A percentile compares a stretch with the other conserved stretches of the same genome.
Conservation (phyloP, 75 land plant genomes). For the Pinus taeda region DNA sequence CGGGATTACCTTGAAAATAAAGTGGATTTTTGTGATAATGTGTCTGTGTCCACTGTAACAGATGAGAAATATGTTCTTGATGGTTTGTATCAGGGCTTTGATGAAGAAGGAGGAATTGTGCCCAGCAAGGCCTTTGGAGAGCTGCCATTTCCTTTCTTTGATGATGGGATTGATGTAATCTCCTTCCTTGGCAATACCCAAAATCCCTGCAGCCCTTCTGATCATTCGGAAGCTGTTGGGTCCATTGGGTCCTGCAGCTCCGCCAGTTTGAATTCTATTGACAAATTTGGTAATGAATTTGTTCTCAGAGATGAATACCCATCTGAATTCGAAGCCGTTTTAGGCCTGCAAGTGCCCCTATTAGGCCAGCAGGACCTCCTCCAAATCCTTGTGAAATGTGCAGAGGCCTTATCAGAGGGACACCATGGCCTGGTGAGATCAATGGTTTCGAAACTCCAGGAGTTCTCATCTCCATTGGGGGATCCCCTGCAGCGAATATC, state of each 20-base stretch:
- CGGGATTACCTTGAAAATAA: conserved; percentile 4
- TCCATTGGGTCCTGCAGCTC: conserved; percentile 9
- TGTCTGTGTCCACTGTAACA: conserved; percentile 1
- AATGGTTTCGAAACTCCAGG: background rate
- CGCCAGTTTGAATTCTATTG: background rate
- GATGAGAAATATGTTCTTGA: conserved; percentile 9
- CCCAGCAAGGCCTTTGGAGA: conserved; percentile 11
- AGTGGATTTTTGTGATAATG: background rate
- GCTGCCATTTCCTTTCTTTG: background rate
- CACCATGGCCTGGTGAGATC: background rate
- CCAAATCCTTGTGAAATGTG: conserved; percentile 7
- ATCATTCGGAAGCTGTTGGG: conserved; percentile 6
- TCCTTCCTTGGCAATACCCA: conserved; percentile 3
- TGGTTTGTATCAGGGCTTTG: conserved; percentile 11
- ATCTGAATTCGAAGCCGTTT: conserved; percentile 2
- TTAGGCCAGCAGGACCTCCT: conserved; percentile 5
- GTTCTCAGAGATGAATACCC: background rate
- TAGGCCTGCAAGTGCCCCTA: background rate
- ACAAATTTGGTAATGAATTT: background rate
- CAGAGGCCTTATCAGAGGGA: conserved; percentile 6
- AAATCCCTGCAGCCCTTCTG: conserved; percentile 4
- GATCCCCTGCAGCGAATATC: conserved; percentile 25
- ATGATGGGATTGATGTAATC: conserved; percentile 1
- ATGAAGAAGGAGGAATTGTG: conserved; percentile 4
- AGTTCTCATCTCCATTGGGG: conserved; percentile 13